phyloP scores from a whole-genome alignment of 768 basidiomycete genomes.

The Leccinellum rugosiceps region DNA sequence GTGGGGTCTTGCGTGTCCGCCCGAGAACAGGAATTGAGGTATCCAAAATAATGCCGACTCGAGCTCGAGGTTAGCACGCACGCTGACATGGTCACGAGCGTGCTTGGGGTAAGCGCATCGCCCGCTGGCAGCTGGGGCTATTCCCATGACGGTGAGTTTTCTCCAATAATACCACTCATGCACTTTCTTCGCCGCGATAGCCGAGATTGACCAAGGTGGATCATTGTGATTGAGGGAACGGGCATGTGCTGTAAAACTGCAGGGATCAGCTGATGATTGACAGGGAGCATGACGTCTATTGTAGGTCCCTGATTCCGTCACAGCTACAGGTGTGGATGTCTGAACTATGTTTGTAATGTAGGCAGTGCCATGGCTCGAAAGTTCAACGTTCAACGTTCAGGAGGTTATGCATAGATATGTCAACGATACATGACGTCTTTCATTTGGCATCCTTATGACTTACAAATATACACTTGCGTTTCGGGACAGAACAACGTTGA shows the following conservation, averaged over 20 bases:
- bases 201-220: background rate
- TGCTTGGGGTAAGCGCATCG: background rate
- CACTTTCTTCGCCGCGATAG: background rate
- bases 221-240: no score
- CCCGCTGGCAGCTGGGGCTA: background rate
- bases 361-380: no score
- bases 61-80: background rate
- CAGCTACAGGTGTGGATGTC: no score
- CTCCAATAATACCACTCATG: background rate
- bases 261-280: background rate
- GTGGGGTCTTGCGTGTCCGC: background rate
- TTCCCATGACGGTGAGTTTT: constrained; percentile 7
- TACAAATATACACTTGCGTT: no score
- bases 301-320: no score
- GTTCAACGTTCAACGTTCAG: no score
- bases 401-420: no score
- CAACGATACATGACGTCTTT: no score
- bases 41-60: background rate
- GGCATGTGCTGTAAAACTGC: background rate
- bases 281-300: no score
- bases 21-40: background rate
- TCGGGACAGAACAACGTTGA: no score
- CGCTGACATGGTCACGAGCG: background rate
- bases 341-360: no score
- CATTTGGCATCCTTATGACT: no score